A percentile compares a stretch with the other conserved stretches of the same genome.
phyloP scores from a whole-genome alignment of 768 basidiomycete species.

The Agaricus bisporus region DNA sequence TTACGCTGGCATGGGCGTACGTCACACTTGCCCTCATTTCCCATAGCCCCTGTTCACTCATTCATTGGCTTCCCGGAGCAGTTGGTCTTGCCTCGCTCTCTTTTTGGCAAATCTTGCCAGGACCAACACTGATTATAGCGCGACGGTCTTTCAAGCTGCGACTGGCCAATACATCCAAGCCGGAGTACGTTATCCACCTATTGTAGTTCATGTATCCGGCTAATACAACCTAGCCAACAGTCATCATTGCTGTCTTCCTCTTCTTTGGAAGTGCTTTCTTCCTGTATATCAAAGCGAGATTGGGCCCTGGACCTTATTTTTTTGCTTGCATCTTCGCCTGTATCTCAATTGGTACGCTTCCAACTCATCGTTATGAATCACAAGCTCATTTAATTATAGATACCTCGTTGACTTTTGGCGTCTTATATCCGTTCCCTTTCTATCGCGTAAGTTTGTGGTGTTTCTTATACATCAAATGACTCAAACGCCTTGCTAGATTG shows the following conservation, averaged over 20 bases:
- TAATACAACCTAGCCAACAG: slow-evolving; percentile 36
- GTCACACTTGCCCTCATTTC: slow-evolving; percentile 18
- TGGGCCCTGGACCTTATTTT: slow-evolving; percentile 60
- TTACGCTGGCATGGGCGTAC: slow-evolving; percentile 52
- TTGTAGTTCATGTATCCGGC: not conserved
- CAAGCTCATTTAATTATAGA: slow-evolving; percentile 28
- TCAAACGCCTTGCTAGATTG: slow-evolving; percentile 28
- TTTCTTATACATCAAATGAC: not conserved
- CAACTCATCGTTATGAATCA: not conserved
- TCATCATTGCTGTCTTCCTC: slow-evolving; percentile 57
- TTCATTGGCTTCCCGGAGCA: slow-evolving; percentile 17
- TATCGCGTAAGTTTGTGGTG: slow-evolving; percentile 34
- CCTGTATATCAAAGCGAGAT: slow-evolving; percentile 51
- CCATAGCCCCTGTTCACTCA: not conserved
- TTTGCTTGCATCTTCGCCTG: slow-evolving; percentile 53
- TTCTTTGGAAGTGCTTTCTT: slow-evolving; percentile 54
- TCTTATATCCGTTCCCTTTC: slow-evolving; percentile 59
- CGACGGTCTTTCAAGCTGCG: slow-evolving; percentile 31
- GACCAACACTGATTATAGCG: slow-evolving; percentile 30
- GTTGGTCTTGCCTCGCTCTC: slow-evolving; percentile 65
- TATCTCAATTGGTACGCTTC: slow-evolving; percentile 45
- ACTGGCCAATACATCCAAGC: slow-evolving; percentile 54
- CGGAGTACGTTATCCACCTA: slow-evolving; percentile 20
- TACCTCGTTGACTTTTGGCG: slow-evolving; percentile 50
- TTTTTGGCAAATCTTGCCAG: slow-evolving; percentile 56